phyloP scores from a whole-genome alignment of 352 stramenopile species.

The Globisporangium apiculatum region DNA sequence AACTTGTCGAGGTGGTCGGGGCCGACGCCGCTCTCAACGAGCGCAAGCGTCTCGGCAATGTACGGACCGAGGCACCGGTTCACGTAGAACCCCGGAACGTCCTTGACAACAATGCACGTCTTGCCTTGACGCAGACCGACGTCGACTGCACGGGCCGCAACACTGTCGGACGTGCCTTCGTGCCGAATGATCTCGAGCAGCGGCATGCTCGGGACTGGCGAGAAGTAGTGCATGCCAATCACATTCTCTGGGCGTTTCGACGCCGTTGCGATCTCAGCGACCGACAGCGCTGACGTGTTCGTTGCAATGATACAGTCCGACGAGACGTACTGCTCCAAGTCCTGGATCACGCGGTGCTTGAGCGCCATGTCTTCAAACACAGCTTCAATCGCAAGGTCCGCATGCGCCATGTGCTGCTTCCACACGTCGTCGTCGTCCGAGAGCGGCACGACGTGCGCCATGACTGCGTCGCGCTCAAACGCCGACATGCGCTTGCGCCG shows the following conservation, averaged over 20 bases:
- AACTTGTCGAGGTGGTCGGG: constrained; percentile 94
- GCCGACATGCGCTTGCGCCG: constrained; percentile 92
- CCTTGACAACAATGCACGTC: constrained; percentile 97
- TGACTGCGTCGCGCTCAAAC: constrained; percentile 87
- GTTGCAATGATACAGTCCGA: constrained; percentile 96
- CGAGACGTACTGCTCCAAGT: constrained; percentile 90
- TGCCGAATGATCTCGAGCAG: constrained; percentile 98
- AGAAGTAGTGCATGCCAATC: constrained; percentile 99
- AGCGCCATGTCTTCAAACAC: constrained; percentile 97
- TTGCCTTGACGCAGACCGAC: constrained; percentile 97
- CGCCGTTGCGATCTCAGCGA: constrained; percentile 90
- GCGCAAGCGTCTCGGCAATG: constrained; percentile 86
- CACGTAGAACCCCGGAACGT: constrained; percentile 99
- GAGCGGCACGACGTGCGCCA: constrained; percentile 89
- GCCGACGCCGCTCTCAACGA: constrained; percentile 89
- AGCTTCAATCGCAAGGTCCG: constrained; percentile 97
- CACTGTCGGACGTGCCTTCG: constrained; percentile 83
- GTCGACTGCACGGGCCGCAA: constrained; percentile 90
- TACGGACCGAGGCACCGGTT: constrained; percentile 97
- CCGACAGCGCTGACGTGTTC: constrained; percentile 97
- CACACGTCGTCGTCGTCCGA: constrained; percentile 89
- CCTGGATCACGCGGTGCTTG: constrained; percentile 94
- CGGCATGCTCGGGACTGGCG: constrained; percentile 95
- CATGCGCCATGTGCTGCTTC: constrained; percentile 90
- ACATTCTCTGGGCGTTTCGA: constrained; percentile 86